A percentile compares a stretch with the other conserved stretches of the same genome.
Conservation (phyloP, 345 rosid species). For the Geranium rotundifolium region DNA sequence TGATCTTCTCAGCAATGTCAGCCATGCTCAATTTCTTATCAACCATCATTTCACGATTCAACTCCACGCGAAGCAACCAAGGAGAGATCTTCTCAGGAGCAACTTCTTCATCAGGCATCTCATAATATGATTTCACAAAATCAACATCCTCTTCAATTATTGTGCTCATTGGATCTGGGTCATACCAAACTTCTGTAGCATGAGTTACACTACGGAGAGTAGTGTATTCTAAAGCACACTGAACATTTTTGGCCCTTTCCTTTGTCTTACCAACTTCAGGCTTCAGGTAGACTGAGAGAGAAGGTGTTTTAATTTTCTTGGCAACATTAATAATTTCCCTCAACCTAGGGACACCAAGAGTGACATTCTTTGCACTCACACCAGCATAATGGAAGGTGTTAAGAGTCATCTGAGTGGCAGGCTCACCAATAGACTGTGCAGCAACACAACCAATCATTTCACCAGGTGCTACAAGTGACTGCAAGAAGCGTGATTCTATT, state of each 20-base stretch:
- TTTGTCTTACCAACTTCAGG: conserved; percentile 72
- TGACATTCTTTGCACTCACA: conserved; percentile 98
- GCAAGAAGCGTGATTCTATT: conserved; percentile 83
- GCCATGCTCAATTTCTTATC: conserved; percentile 97
- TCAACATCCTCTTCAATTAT: conserved; percentile 84
- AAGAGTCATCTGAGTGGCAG: conserved; percentile 99
- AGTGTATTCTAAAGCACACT: conserved; percentile 94
- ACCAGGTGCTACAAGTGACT: conserved; percentile 89
- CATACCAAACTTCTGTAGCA: conserved; percentile 98
- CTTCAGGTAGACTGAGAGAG: conserved; percentile 66
- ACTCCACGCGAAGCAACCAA: conserved; percentile 90
- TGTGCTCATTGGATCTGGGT: conserved; percentile 90
- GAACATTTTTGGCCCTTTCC: conserved; percentile 90
- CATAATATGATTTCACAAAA: conserved; percentile 89
- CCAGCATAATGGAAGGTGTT: conserved; percentile 99
- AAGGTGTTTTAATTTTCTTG: conserved; percentile 90
- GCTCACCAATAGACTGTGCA: conserved; percentile 98
- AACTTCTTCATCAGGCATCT: conserved; percentile 97
- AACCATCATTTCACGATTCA: conserved; percentile 99
- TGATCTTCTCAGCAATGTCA: conserved; percentile 90
- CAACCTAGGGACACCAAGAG: conserved; percentile 95
- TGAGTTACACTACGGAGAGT: conserved; percentile 91
- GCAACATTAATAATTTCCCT: conserved; percentile 94
- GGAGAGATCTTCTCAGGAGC: conserved; percentile 92
- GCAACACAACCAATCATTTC: conserved; percentile 99